Evolutionary conservation across 1,284 basidiomycete genomes (phyloP).

Genomic region (Ustilago hordei): DNA sequence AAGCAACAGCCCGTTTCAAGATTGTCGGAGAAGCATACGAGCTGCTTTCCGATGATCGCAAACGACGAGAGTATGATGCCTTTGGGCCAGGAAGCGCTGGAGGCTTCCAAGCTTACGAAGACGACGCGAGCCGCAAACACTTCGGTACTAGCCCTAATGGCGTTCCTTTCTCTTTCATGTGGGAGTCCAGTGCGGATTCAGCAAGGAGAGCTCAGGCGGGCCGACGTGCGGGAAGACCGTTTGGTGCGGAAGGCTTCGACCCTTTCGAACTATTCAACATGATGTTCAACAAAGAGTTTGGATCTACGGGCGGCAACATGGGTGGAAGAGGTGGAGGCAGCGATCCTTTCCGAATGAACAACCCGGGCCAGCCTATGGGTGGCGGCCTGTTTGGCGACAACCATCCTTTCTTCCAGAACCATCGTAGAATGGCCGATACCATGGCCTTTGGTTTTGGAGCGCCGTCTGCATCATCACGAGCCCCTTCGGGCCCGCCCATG

Average conservation of each 20-base stretch:
- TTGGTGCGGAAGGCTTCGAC: slow-evolving; percentile 57
- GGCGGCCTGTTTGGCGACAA: slow-evolving; percentile 35
- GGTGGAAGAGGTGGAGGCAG: slow-evolving; percentile 11
- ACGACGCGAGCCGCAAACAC: slow-evolving; percentile 33
- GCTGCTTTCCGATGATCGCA: slow-evolving; percentile 55
- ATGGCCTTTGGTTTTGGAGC: slow-evolving; percentile 51
- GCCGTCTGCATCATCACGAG: slow-evolving; percentile 12
- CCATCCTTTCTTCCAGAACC: slow-evolving; percentile 57
- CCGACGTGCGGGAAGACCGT: slow-evolving; percentile 39
- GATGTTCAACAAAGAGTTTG: slow-evolving; percentile 59
- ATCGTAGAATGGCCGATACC: slow-evolving; percentile 53
- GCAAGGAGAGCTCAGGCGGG: slow-evolving; percentile 57
- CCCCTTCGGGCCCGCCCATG: slow-evolving; percentile 8
- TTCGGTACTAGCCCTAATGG: slow-evolving; percentile 58
- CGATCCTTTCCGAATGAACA: slow-evolving; percentile 29
- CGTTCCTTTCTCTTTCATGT: slow-evolving; percentile 56
- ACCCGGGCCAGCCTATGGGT: slow-evolving; percentile 10
- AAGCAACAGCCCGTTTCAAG: slow-evolving; percentile 61
- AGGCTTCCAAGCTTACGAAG: slow-evolving; percentile 23
- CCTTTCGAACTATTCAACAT: slow-evolving; percentile 66
- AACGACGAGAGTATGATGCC: slow-evolving; percentile 56
- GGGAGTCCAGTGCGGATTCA: slow-evolving; percentile 65
- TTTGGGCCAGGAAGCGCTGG: slow-evolving; percentile 18
- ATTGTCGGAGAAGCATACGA: slow-evolving; percentile 64
- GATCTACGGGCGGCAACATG: slow-evolving; percentile 22